Evolutionary conservation across 495 filamentous ascomycete species (phyloP), one percentile per base, ranked within the genome.

Genomic region (Aspergillus heteromorphus): DNA sequence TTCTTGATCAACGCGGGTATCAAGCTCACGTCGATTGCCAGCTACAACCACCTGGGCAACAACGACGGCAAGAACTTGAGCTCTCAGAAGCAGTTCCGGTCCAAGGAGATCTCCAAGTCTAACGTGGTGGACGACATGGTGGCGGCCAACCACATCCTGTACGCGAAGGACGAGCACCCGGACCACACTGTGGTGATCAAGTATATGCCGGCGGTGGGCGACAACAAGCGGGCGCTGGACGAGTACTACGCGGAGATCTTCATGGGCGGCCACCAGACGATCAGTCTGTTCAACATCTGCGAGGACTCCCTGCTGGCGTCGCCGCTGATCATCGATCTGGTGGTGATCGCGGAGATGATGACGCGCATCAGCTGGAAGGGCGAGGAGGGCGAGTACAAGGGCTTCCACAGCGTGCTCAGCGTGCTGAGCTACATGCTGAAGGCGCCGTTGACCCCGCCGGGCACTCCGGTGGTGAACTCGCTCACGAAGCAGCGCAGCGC

Each of bases 221-320:
- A 98, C 76, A 95, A 96, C 81, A 98, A 98, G 84, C 95, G 93
- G 64, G 93, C 93, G 49, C 79, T 98, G 42, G 93, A 98, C 65
- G 93, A 98, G 77, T 98, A 98, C 81, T 96, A 96, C 64, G 95
- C 88, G 51, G 95, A 98, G 81, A 98, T 98, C 73, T 98, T 98
- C 83, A 83, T 97, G 78, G 93, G 93, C 59, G 93, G 93, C 25
- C 95, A 97, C 76, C 93, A 98, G 79, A 96, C 91, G 59, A 97
- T 98, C 73, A 92, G 87, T 61, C 79, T 98, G 73, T 96, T 95
- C 81, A 98, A 98, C 71, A 90, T 97, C 66, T 98, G 93, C 76
- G 93, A 98, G 77, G 93, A 98, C 77, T 97, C 95, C 31, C 83
- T 98, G 36, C 79, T 98, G 56, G 93, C 93, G n/a, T 96, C 92